These are phyloP conservation scores for Phalaenopsis aphrodite DNA, from an alignment of 106 monocot species.

Conservation along the genomic window DNA sequence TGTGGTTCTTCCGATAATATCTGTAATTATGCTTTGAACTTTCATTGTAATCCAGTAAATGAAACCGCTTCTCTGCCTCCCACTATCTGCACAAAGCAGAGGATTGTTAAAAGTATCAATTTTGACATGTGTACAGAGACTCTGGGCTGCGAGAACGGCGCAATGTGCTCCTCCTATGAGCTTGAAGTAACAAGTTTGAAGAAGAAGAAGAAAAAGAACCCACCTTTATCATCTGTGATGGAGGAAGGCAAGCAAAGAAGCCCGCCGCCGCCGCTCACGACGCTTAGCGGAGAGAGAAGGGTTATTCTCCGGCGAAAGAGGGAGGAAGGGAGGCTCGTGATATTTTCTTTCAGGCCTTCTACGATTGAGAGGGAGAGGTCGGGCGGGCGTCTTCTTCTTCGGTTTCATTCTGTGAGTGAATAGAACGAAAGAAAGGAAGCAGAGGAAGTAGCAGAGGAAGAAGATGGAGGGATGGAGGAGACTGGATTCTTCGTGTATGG, in stretches of 20 bases:
- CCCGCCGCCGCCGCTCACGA: background rate
- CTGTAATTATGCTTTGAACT: background rate
- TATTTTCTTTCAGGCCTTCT: background rate
- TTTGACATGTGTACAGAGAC: background rate
- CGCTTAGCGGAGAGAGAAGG: background rate
- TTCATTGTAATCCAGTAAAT: background rate
- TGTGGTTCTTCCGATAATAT: background rate
- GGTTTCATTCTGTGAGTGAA: background rate
- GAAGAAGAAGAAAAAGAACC: background rate
- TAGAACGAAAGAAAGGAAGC: background rate
- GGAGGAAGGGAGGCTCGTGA: background rate
- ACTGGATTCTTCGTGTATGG: too few relatives aligned
- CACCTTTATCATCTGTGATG: too few relatives aligned
- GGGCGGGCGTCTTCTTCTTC: background rate
- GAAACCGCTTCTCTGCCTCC: background rate
- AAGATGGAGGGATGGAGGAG: too few relatives aligned
- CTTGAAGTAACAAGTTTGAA: background rate
- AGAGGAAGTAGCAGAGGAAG: too few relatives aligned
- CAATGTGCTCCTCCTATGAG: background rate
- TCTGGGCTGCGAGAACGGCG: background rate
- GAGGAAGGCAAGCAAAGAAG: background rate
- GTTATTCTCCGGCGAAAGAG: background rate
- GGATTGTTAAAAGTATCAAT: background rate
- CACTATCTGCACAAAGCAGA: background rate
- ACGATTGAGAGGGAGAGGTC: background rate